phyloP scores from a whole-genome alignment of 1,284 basidiomycete genomes.

The Cutaneotrichosporon cavernicola region DNA sequence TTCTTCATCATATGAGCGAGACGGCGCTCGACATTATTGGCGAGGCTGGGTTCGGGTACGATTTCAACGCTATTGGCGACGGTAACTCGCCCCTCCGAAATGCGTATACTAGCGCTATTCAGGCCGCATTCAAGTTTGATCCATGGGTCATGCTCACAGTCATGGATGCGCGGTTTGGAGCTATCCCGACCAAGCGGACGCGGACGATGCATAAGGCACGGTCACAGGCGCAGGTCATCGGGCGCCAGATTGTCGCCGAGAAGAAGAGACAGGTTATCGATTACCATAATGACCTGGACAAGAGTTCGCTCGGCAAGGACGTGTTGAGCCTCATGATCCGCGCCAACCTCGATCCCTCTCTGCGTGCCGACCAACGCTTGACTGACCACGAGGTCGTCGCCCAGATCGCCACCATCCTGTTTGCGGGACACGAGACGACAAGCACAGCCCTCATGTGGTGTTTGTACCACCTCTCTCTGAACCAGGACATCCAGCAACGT shows the following conservation, averaged over 20 bases:
- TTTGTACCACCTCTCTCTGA: conserved; percentile 63
- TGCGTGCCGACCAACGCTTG: conserved; percentile 60
- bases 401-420: conserved; percentile 73
- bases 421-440: conserved; percentile 72
- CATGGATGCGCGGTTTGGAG: not conserved
- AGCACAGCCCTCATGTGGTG: conserved; percentile 71
- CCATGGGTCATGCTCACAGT: not conserved
- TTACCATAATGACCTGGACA: conserved; percentile 38
- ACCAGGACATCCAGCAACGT: conserved; percentile 59
- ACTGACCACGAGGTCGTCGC: conserved; percentile 66
- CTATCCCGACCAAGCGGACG: conserved; percentile 1
- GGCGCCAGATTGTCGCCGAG: conserved; percentile 23
- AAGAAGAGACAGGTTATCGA: conserved; percentile 1
- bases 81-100: not conserved
- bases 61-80: conserved; percentile 52
- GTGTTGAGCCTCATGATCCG: conserved; percentile 59
- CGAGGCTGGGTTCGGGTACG: conserved; percentile 64
- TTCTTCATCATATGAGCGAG: conserved; percentile 61
- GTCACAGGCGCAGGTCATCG: not conserved
- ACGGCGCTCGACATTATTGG: conserved; percentile 68
- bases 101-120: not conserved
- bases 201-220: not conserved
- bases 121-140: not conserved
- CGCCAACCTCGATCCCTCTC: conserved; percentile 61
- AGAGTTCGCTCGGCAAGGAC: conserved; percentile 51